Evolutionary conservation across 2,329 filamentous ascomycete species (phyloP).

Genomic region (Ophiocordyceps sinensis): DNA sequence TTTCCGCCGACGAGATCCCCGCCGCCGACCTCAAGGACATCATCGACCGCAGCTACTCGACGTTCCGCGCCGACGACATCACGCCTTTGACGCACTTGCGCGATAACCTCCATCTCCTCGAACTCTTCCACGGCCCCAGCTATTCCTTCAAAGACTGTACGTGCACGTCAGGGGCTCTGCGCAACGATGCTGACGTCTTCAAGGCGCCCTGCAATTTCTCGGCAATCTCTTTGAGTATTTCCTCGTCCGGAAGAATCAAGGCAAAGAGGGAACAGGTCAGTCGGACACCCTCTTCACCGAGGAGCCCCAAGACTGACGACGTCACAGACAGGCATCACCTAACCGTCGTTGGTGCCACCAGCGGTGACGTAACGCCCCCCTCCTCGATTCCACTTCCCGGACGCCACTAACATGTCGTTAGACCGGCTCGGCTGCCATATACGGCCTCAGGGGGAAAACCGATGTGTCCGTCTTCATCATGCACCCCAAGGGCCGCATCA

Average conservation of each 20-base stretch:
- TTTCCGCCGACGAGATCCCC: constrained; percentile 73
- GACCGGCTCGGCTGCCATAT: constrained; percentile 90
- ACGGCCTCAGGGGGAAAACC: constrained; percentile 87
- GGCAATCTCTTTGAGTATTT: constrained; percentile 96
- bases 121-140: constrained; percentile 92
- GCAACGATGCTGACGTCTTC: background rate
- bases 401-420: background rate
- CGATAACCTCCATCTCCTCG: constrained; percentile 72
- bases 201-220: constrained; percentile 78
- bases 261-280: constrained; percentile 44
- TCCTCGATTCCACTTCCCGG: background rate
- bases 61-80: constrained; percentile 67
- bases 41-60: constrained; percentile 73
- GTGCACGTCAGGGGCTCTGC: background rate
- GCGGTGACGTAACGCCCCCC: constrained; percentile 40
- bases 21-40: constrained; percentile 66
- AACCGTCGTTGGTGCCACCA: constrained; percentile 76
- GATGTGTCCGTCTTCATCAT: constrained; percentile 95
- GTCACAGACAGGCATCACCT: constrained; percentile 29
- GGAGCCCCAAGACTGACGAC: background rate
- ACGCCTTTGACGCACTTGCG: constrained; percentile 64
- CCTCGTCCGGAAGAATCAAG: constrained; percentile 56
- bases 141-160: constrained; percentile 77
- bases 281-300: background rate
- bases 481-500: constrained; percentile 80